Conservation (phyloP, 73 alveolate genomes). For the Effrenium voratum region DNA sequence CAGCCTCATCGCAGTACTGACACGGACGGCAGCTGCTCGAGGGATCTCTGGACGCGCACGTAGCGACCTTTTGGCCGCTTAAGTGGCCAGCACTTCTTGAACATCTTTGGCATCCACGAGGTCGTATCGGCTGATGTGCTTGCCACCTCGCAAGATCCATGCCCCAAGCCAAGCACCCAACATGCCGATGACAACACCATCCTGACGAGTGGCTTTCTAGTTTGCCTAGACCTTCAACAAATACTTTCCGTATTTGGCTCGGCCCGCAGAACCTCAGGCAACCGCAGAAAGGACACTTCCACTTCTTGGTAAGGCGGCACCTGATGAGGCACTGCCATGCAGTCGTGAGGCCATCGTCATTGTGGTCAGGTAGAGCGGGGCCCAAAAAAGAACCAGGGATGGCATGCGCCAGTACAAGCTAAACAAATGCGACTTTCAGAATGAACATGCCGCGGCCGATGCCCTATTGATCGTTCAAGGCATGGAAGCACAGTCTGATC, state of each 20-base stretch:
- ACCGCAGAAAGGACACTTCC: slow-evolving; percentile 45
- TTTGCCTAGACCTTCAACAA: not conserved
- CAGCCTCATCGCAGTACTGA: slow-evolving; percentile 2
- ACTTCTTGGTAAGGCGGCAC: slow-evolving; percentile 41
- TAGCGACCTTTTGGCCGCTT: not conserved
- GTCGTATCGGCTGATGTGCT: slow-evolving; percentile 44
- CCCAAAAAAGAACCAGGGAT: not conserved
- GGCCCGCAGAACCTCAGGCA: not conserved
- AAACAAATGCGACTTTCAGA: not conserved
- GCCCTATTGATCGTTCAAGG: not conserved
- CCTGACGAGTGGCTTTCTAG: not conserved
- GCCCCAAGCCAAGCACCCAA: not conserved
- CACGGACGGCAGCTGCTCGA: not conserved
- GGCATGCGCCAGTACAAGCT: not conserved
- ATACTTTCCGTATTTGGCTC: not conserved
- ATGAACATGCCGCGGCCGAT: not conserved
- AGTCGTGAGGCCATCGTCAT: not conserved
- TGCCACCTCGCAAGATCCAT: slow-evolving; percentile 6
- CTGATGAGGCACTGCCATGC: not conserved
- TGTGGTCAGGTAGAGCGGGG: not conserved
- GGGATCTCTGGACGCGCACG: not conserved
- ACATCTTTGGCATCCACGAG: slow-evolving; percentile 49
- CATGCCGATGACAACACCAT: not conserved
- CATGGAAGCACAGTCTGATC: not conserved
- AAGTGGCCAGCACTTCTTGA: slow-evolving; percentile 3